Percentiles rank a stretch among this genome's conserved stretches.
phyloP scores from a whole-genome alignment of 148 eudicot genomes.

The Rhododendron henanense region DNA sequence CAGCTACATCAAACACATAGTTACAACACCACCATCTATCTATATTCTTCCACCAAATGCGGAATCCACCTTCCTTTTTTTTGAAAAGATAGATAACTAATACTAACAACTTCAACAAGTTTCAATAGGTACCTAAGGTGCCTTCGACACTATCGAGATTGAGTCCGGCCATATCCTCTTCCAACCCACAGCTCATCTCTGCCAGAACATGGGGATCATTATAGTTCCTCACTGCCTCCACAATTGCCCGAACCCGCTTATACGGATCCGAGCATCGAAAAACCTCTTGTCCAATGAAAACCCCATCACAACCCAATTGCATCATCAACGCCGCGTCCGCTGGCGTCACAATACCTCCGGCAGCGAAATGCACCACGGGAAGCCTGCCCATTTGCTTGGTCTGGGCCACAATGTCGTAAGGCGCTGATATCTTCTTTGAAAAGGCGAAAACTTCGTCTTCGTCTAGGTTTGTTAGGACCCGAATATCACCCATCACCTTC shows the following conservation, averaged over 20 bases:
- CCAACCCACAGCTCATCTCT: conserved; percentile 54
- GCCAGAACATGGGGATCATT: conserved; percentile 66
- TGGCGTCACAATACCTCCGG: conserved; percentile 73
- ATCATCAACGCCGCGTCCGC: conserved; percentile 90
- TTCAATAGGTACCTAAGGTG: neutral
- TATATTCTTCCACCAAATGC: neutral
- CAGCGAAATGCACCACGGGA: conserved; percentile 80
- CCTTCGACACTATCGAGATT: conserved; percentile 43
- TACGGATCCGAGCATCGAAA: conserved; percentile 57
- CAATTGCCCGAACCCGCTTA: conserved; percentile 60
- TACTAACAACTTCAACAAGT: neutral
- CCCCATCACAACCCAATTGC: conserved; percentile 96
- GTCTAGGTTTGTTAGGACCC: conserved; percentile 65
- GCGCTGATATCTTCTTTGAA: conserved; percentile 61
- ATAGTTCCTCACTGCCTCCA: conserved; percentile 82
- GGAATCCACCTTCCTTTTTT: neutral
- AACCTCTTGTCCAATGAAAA: conserved; percentile 65
- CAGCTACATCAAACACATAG: neutral
- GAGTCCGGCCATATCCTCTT: conserved; percentile 48
- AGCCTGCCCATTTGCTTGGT: conserved; percentile 92
- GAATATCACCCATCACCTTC: conserved; percentile 62
- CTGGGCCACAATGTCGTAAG: conserved; percentile 81
- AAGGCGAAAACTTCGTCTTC: conserved; percentile 85
- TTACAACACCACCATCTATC: neutral
- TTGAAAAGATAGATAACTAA: neutral